Evolutionary conservation across 192 early-diverging fungal species (phyloP).

Genomic region (Paraglomus occultum): DNA sequence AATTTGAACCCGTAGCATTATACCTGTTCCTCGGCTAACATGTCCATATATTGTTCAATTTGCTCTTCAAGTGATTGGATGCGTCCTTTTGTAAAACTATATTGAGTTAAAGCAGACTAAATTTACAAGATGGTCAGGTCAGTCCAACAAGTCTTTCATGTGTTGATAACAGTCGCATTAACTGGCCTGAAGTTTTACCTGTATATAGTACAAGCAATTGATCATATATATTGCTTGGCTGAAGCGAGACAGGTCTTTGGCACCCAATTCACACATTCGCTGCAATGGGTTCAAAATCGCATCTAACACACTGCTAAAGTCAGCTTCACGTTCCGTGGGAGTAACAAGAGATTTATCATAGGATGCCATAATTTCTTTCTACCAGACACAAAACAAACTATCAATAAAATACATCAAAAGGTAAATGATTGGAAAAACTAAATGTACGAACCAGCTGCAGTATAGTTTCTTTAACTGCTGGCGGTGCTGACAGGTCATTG

Average conservation of each 20-base stretch:
- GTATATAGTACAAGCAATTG: slow-evolving; percentile 73
- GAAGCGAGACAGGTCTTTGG: slow-evolving; percentile 46
- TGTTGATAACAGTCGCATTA: background rate
- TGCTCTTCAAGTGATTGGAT: slow-evolving; percentile 55
- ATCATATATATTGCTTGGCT: slow-evolving; percentile 72
- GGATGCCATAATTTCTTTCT: slow-evolving; percentile 79
- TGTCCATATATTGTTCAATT: slow-evolving; percentile 62
- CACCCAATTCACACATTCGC: slow-evolving; percentile 65
- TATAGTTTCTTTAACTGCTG: slow-evolving; percentile 63
- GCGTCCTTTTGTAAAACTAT: slow-evolving; percentile 61
- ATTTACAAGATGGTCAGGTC: background rate
- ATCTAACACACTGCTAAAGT: slow-evolving; percentile 64
- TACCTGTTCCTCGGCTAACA: slow-evolving; percentile 67
- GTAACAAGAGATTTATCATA: slow-evolving; percentile 71
- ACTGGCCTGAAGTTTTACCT: slow-evolving; percentile 50
- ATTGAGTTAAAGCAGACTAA: slow-evolving; percentile 61
- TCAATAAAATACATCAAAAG: background rate
- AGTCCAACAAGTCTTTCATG: background rate
- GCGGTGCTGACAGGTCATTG: slow-evolving; percentile 59
- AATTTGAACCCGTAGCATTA: background rate
- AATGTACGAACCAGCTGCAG: slow-evolving; percentile 57
- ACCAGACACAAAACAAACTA: background rate
- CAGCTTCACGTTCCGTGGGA: slow-evolving; percentile 49
- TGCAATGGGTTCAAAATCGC: slow-evolving; percentile 72
- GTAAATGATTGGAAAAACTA: background rate